phyloP scores from a whole-genome alignment of 305 asterid species.

The Striga hermonthica region DNA sequence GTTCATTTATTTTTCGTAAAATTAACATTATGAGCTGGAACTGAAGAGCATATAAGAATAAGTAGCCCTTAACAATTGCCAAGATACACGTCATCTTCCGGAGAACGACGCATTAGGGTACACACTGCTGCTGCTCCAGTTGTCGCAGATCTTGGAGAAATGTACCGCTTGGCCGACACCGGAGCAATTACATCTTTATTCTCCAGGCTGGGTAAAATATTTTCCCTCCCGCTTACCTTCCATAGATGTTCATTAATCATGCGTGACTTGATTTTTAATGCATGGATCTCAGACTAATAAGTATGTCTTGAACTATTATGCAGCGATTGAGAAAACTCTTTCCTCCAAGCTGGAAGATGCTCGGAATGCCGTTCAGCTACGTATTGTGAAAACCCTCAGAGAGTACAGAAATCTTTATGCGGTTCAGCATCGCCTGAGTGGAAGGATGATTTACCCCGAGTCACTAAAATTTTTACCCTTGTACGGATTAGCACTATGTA shows the following conservation, averaged over 20 bases:
- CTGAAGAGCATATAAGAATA: slow-evolving; percentile 17
- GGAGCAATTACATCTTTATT: slow-evolving; percentile 74
- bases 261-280: slow-evolving; percentile 31
- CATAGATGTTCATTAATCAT: slow-evolving; percentile 20
- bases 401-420: slow-evolving; percentile 93
- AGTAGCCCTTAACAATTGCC: slow-evolving; percentile 44
- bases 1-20: neutral
- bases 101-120: slow-evolving; percentile 94
- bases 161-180: slow-evolving; percentile 84
- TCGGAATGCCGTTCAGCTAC: slow-evolving; percentile 63
- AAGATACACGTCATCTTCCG: slow-evolving; percentile 90
- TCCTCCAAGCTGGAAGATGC: slow-evolving; percentile 90
- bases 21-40: slow-evolving; percentile 14
- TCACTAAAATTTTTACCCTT: slow-evolving; percentile 70
- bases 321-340: slow-evolving; percentile 91
- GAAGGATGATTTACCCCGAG: slow-evolving; percentile 96
- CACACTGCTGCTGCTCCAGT: slow-evolving; percentile 93
- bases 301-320: slow-evolving; percentile 31
- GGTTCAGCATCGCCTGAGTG: slow-evolving; percentile 85
- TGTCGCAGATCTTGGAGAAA: slow-evolving; percentile 70
- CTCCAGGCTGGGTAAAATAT: slow-evolving; percentile 71
- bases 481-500: slow-evolving; percentile 75
- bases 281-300: slow-evolving; percentile 28
- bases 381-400: slow-evolving; percentile 83
- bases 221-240: slow-evolving; percentile 18